These are phyloP conservation scores for Besnoitia besnoiti DNA, from an alignment of 169 alveolate species.

Conservation along the genomic window DNA sequence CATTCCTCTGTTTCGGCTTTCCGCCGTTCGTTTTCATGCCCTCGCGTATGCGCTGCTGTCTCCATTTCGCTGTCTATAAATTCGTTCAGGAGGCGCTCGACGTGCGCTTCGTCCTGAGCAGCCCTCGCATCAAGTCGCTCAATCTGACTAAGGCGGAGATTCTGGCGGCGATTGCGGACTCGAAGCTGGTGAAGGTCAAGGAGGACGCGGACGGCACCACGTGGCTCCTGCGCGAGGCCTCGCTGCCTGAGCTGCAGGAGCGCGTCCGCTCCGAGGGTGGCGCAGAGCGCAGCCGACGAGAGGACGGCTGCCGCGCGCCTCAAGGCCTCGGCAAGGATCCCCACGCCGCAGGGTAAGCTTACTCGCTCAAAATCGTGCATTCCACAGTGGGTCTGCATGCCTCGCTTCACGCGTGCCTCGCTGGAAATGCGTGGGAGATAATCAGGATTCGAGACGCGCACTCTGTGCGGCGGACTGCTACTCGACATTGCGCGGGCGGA, in stretches of 20 bases:
- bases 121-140: slow-evolving; percentile 49
- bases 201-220: neutral
- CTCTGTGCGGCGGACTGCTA: no score
- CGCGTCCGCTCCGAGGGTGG: neutral
- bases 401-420: no score
- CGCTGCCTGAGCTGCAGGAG: slow-evolving; percentile 31
- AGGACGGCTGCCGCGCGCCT: neutral
- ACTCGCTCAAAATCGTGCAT: no score
- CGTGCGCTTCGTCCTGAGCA: slow-evolving; percentile 44
- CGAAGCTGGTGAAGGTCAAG: neutral
- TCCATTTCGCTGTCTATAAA: neutral
- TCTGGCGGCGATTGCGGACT: slow-evolving; percentile 24
- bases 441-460: no score
- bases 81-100: slow-evolving; percentile 32
- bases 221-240: neutral
- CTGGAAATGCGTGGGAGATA: no score
- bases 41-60: neutral
- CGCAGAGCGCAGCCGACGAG: neutral
- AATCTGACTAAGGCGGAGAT: slow-evolving; percentile 20
- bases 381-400: neutral
- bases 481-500: no score
- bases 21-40: neutral
- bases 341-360: slow-evolving; percentile 49
- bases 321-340: slow-evolving; percentile 36
- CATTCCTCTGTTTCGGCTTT: neutral